A percentile compares a stretch with the other conserved stretches of the same genome.
These are phyloP conservation scores for Solanum hybrid DNA, from an alignment of 305 asterid species.

Conservation along the genomic window DNA sequence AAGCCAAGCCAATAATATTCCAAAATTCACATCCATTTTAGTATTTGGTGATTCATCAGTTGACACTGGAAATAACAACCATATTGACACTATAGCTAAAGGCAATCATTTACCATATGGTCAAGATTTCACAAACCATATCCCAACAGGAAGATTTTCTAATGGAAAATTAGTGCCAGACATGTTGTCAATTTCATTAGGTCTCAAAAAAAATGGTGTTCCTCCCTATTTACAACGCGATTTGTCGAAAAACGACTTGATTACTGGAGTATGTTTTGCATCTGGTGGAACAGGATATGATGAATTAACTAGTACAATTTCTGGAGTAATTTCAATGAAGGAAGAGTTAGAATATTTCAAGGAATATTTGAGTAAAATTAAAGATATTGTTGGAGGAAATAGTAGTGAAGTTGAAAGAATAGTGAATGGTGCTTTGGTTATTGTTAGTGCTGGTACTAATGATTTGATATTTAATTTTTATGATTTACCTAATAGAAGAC, in stretches of 20 bases:
- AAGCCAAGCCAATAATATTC: background rate
- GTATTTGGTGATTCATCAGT: conserved; percentile 11
- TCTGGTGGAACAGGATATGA: conserved; percentile 21
- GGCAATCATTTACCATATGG: conserved; percentile 19
- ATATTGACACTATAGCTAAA: background rate
- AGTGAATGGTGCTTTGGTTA: conserved; percentile 12
- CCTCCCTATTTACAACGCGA: conserved; percentile 19
- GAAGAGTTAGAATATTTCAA: conserved; percentile 14
- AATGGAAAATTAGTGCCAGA: conserved; percentile 24
- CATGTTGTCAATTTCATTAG: conserved; percentile 3
- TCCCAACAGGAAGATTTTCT: conserved; percentile 18
- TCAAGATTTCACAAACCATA: background rate
- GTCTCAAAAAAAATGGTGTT: conserved; percentile 10
- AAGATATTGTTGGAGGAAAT: conserved; percentile 2
- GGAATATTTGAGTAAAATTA: conserved; percentile 7
- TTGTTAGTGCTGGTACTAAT: conserved; percentile 20
- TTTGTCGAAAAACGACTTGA: conserved; percentile 8
- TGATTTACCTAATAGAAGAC: conserved; percentile 5
- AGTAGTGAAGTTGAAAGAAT: conserved; percentile 9
- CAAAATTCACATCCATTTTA: conserved; percentile 3
- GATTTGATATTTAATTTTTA: conserved; percentile 19
- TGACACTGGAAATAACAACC: conserved; percentile 14
- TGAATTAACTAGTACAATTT: background rate
- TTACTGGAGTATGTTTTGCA: conserved; percentile 18
- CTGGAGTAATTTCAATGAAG: conserved; percentile 9